Evolutionary conservation across 164 flowering plant species (phyloP), one percentile per base, ranked within the genome.

Genomic region (Warburgia ugandensis): DNA sequence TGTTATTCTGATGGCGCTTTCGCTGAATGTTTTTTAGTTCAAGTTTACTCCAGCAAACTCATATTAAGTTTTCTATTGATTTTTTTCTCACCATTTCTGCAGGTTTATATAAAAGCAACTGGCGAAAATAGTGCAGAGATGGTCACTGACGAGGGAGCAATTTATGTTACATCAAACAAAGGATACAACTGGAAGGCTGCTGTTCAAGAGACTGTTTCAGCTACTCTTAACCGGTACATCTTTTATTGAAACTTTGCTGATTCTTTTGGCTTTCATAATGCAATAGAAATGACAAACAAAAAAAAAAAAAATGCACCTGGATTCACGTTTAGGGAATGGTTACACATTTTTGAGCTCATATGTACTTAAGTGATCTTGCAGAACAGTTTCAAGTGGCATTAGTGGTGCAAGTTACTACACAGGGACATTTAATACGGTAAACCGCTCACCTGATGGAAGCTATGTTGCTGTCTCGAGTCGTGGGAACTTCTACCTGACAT

Each of bases 381-480:
- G 96, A 80, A 92, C 98, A 79, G 98, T 92, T 67, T 92, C 98
- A 14, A 92, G 98, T 71, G 96, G 98, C 35, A 92, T 92, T 50
- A 87, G 98, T 75, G 98, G 98, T 58, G 98, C 98, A 59, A 92
- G 98, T 47, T 92, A 92, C 67, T 87, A 92, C 32, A 92, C 96
- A 7, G 98, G 96, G 48, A 92, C 98, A 5, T 85, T 87, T 57
- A 92, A 76, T 55, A 73, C 95, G 2, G 98, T 92, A 45, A 92
- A 85, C 55, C 95, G 98, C 62, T 92, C 98, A 27, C 98, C 98
- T 37, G 96, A 85, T 63, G 98, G 98, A 64, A 77, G 59, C 36
- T 87, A 92, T 80, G 98, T 92, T 60, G 98, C 96, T 54, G 98
- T 92, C 47, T 92, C 98, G 54, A 92, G 96, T 68, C 96, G 98